phyloP scores from a whole-genome alignment of 345 rosid species.

The Acer campestre region DNA sequence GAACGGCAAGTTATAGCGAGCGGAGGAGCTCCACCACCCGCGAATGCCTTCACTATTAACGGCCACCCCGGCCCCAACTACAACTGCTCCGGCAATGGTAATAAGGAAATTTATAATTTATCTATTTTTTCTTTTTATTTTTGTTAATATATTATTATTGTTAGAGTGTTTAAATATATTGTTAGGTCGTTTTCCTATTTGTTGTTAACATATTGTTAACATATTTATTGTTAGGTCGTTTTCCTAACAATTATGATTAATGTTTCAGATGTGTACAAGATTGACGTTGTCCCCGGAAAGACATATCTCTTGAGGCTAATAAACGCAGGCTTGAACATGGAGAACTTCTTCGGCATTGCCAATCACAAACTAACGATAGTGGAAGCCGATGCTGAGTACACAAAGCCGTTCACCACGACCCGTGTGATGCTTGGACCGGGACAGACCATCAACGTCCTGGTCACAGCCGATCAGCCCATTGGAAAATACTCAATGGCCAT shows the following conservation, averaged over 20 bases:
- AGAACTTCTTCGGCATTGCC: conserved; percentile 79
- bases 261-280: conserved; percentile 64
- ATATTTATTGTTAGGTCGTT: background rate
- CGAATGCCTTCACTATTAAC: conserved; percentile 79
- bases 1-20: conserved; percentile 58
- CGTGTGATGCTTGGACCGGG: conserved; percentile 89
- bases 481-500: conserved; percentile 80
- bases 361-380: conserved; percentile 75
- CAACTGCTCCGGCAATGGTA: conserved; percentile 74
- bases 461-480: conserved; percentile 71
- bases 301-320: conserved; percentile 75
- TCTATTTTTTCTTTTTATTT: background rate
- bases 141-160: background rate
- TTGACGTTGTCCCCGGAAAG: conserved; percentile 65
- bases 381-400: conserved; percentile 86
- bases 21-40: conserved; percentile 72
- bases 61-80: conserved; percentile 94
- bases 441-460: conserved; percentile 82
- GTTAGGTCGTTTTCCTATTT: no score
- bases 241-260: background rate
- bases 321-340: conserved; percentile 79
- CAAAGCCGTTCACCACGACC: conserved; percentile 66
- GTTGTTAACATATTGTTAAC: no score
- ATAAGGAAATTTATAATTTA: background rate
- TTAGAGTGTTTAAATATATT: no score